Evolutionary conservation across 768 basidiomycete species (phyloP).

Genomic region (Myochromella boudieri): DNA sequence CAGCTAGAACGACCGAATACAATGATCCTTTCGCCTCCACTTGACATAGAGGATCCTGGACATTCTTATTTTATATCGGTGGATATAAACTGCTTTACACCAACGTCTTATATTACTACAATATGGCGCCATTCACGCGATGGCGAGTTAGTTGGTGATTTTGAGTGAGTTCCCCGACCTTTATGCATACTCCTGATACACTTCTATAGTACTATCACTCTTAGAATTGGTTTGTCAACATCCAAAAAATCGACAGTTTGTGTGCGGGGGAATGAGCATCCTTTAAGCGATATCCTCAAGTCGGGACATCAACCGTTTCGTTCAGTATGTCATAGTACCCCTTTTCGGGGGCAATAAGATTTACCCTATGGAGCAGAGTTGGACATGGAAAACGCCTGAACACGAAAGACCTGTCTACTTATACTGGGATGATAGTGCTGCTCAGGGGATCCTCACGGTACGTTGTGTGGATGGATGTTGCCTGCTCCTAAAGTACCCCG

Average conservation of each 20-base stretch:
- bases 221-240: constrained; percentile 29
- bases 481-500: background rate
- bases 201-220: background rate
- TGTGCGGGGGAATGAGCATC: constrained; percentile 35
- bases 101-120: constrained; percentile 46
- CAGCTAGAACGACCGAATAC: constrained; percentile 33
- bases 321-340: constrained; percentile 21
- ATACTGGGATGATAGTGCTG: constrained; percentile 35
- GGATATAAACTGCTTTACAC: constrained; percentile 49
- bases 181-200: background rate
- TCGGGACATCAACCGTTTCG: constrained; percentile 33
- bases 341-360: background rate
- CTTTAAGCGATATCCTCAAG: constrained; percentile 34
- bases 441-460: constrained; percentile 29
- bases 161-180: constrained; percentile 35
- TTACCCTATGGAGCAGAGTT: constrained; percentile 22
- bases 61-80: constrained; percentile 45
- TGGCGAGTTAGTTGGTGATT: constrained; percentile 47
- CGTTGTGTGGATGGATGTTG: constrained; percentile 3
- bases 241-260: constrained; percentile 33
- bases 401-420: constrained; percentile 23
- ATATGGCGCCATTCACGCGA: constrained; percentile 38
- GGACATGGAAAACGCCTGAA: constrained; percentile 34
- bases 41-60: constrained; percentile 24
- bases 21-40: constrained; percentile 37